Evolutionary conservation across 768 basidiomycete species (phyloP).

Genomic region (Boletus insuetus): DNA sequence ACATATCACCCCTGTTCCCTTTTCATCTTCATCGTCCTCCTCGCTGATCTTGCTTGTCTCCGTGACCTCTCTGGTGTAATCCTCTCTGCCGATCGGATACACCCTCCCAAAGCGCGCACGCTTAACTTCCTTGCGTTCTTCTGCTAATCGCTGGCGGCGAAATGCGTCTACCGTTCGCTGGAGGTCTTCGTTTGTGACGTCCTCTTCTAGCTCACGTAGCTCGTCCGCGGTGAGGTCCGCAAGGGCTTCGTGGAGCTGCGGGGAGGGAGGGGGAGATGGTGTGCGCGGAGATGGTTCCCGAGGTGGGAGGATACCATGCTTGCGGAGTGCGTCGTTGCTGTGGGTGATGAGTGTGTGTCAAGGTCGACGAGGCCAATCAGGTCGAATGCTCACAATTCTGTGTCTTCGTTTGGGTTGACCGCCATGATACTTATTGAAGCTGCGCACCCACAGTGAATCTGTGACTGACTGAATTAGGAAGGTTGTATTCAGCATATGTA

Average conservation of each 20-base stretch:
- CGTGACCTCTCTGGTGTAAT: slow-evolving; percentile 93
- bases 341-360: not conserved
- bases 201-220: slow-evolving; percentile 67
- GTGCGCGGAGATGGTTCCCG: slow-evolving; percentile 63
- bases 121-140: slow-evolving; percentile 56
- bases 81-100: slow-evolving; percentile 86
- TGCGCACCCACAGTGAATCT: slow-evolving; percentile 11
- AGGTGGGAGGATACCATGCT: slow-evolving; percentile 87
- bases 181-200: slow-evolving; percentile 71
- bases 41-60: slow-evolving; percentile 80
- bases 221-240: slow-evolving; percentile 61
- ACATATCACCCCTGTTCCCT: slow-evolving; percentile 90
- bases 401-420: slow-evolving; percentile 86
- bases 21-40: slow-evolving; percentile 59
- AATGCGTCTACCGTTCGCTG: slow-evolving; percentile 70
- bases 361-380: not conserved
- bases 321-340: slow-evolving; percentile 92
- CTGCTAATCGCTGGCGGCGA: slow-evolving; percentile 58
- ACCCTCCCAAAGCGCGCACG: slow-evolving; percentile 78
- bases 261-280: slow-evolving; percentile 81
- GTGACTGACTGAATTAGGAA: slow-evolving; percentile 22
- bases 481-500: slow-evolving; percentile 23
- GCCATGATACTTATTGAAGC: slow-evolving; percentile 46
- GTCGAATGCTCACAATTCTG: slow-evolving; percentile 76
- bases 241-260: slow-evolving; percentile 64